Evolutionary conservation across 768 basidiomycete genomes (phyloP).

Genomic region (Coprinopsis cinerea): DNA sequence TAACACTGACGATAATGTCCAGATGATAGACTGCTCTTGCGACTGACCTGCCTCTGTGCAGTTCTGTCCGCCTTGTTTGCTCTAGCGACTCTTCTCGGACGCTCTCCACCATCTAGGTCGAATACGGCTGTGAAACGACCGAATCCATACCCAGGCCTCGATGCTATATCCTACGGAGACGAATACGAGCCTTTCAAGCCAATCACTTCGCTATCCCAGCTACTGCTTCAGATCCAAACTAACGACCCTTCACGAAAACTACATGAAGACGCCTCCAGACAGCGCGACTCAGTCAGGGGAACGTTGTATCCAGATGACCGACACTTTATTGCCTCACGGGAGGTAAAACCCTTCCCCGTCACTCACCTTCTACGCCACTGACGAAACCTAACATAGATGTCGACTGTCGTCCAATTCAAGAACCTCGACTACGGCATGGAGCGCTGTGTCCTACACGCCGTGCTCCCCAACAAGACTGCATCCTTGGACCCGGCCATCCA

Average conservation of each 20-base stretch:
- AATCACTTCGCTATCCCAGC: slow-evolving; percentile 4
- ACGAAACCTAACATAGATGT: slow-evolving; percentile 1
- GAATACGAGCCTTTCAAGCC: slow-evolving; percentile 4
- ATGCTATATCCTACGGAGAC: background rate
- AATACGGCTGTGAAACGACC: background rate
- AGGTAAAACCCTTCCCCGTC: background rate
- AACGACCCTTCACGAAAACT: background rate
- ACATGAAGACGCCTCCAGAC: slow-evolving; percentile 3
- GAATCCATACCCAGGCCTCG: slow-evolving; percentile 3
- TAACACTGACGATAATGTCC: background rate
- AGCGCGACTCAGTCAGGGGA: background rate
- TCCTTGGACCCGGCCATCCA: slow-evolving; percentile 7
- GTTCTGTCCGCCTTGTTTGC: background rate
- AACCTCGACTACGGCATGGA: slow-evolving; percentile 13
- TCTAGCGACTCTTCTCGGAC: background rate
- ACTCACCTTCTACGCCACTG: background rate
- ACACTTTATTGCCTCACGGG: slow-evolving; percentile 5
- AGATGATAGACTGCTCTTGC: background rate
- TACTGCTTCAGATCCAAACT: background rate
- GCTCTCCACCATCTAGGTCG: background rate
- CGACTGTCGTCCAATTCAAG: slow-evolving; percentile 11
- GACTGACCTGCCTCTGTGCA: background rate
- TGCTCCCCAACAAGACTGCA: slow-evolving; percentile 2
- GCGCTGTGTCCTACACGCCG: slow-evolving; percentile 10
- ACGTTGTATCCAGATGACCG: slow-evolving; percentile 11